Evolutionary conservation across 179 eudicot species (phyloP).

Genomic region (Vitellaria paradoxa): DNA sequence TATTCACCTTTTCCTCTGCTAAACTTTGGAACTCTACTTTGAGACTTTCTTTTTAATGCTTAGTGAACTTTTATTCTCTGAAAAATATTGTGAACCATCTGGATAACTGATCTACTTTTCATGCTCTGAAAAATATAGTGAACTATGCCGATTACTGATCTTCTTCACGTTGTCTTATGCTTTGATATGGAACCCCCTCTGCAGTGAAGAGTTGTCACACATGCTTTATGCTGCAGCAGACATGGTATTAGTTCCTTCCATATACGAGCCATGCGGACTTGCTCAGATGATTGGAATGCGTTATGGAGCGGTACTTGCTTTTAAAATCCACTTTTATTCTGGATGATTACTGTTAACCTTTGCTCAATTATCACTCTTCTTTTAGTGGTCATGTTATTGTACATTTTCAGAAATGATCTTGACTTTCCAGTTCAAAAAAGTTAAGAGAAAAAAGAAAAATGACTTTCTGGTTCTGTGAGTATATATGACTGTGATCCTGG

Average conservation of each 20-base stretch:
- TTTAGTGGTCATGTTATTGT: background rate
- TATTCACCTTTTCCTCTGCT: background rate
- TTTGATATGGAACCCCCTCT: conserved; percentile 10
- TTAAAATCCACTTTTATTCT: background rate
- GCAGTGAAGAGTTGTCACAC: conserved; percentile 89
- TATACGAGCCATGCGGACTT: conserved; percentile 93
- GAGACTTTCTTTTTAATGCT: background rate
- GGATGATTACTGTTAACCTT: background rate
- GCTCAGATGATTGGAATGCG: conserved; percentile 97
- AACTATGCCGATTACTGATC: background rate
- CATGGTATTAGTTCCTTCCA: conserved; percentile 86
- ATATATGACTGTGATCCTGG: conserved; percentile 1
- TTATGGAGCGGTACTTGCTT: conserved; percentile 64
- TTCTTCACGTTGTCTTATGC: background rate
- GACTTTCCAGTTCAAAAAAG: background rate
- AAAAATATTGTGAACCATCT: background rate
- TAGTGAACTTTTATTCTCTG: background rate
- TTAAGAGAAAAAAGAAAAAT: background rate
- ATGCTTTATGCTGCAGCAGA: conserved; percentile 95
- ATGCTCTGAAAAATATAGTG: background rate
- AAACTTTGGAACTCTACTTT: background rate
- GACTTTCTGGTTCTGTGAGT: background rate
- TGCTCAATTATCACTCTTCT: background rate
- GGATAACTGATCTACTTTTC: background rate
- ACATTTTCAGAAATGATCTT: background rate